Conservation (phyloP, 2,329 filamentous ascomycete species). For the Aspergillus fumigatus region DNA sequence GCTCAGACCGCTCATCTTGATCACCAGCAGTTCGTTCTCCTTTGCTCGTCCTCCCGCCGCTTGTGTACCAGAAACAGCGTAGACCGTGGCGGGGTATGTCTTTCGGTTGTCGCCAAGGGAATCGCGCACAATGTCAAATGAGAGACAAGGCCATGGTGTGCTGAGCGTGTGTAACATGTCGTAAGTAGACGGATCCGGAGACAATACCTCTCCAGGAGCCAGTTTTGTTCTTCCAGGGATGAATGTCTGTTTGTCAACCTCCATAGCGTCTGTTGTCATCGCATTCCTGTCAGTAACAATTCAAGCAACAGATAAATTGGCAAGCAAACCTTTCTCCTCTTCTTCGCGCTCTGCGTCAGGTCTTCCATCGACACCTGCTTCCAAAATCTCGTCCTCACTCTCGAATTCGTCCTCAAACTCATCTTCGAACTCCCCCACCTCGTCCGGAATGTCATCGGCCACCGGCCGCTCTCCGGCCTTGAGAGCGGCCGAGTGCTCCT, state of each 20-base stretch:
- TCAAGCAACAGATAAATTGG: neutral
- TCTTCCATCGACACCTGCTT: slow-evolving; percentile 88
- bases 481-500: slow-evolving; percentile 49
- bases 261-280: slow-evolving; percentile 65
- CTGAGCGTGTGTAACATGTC: slow-evolving; percentile 95
- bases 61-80: slow-evolving; percentile 91
- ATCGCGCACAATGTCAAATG: slow-evolving; percentile 88
- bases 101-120: slow-evolving; percentile 81
- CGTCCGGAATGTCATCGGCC: slow-evolving; percentile 45
- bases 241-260: slow-evolving; percentile 89
- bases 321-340: slow-evolving; percentile 62
- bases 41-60: slow-evolving; percentile 68
- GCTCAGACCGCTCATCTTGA: slow-evolving; percentile 91
- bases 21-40: slow-evolving; percentile 91
- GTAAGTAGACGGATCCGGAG: slow-evolving; percentile 90
- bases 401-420: slow-evolving; percentile 97
- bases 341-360: slow-evolving; percentile 92
- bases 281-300: slow-evolving; percentile 12
- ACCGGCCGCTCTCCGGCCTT: slow-evolving; percentile 60
- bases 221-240: slow-evolving; percentile 92
- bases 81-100: slow-evolving; percentile 92
- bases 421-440: slow-evolving; percentile 61
- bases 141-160: slow-evolving; percentile 94
- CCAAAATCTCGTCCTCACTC: slow-evolving; percentile 85
- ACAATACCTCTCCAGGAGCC: slow-evolving; percentile 82